phyloP scores from a whole-genome alignment of 2,329 filamentous ascomycete species.

The Colletotrichum sansevieriae region DNA sequence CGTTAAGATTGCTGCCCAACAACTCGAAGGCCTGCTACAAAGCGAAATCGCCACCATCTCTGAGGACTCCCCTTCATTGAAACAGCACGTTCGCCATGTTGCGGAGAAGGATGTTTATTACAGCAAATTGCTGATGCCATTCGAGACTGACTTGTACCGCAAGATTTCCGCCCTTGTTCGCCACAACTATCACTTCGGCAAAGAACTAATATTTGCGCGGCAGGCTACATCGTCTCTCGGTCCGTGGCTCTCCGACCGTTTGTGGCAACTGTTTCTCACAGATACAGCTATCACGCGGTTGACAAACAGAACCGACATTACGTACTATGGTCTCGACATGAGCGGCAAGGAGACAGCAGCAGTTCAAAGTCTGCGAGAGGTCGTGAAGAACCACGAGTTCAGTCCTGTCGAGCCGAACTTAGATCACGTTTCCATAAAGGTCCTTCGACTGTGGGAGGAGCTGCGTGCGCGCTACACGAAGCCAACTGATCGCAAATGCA shows the following conservation, averaged over 20 bases:
- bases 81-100: slow-evolving; percentile 57
- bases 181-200: slow-evolving; percentile 61
- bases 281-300: slow-evolving; percentile 73
- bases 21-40: slow-evolving; percentile 83
- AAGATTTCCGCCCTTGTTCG: slow-evolving; percentile 63
- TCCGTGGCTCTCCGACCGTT: slow-evolving; percentile 85
- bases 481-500: slow-evolving; percentile 74
- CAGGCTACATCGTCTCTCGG: slow-evolving; percentile 77
- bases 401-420: slow-evolving; percentile 47
- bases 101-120: slow-evolving; percentile 64
- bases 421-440: slow-evolving; percentile 77
- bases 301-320: slow-evolving; percentile 62
- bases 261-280: slow-evolving; percentile 79
- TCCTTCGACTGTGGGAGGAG: slow-evolving; percentile 70
- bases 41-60: slow-evolving; percentile 84
- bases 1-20: slow-evolving; percentile 75
- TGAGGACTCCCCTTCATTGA: slow-evolving; percentile 55
- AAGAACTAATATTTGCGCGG: slow-evolving; percentile 70
- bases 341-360: slow-evolving; percentile 66
- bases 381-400: slow-evolving; percentile 68
- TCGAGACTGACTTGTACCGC: slow-evolving; percentile 74
- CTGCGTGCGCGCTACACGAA: slow-evolving; percentile 73
- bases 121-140: slow-evolving; percentile 59
- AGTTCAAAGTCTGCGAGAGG: slow-evolving; percentile 69
- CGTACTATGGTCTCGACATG: slow-evolving; percentile 45